Evolutionary conservation across 805 yeast species (phyloP).

Genomic region (Candida hungchunana): DNA sequence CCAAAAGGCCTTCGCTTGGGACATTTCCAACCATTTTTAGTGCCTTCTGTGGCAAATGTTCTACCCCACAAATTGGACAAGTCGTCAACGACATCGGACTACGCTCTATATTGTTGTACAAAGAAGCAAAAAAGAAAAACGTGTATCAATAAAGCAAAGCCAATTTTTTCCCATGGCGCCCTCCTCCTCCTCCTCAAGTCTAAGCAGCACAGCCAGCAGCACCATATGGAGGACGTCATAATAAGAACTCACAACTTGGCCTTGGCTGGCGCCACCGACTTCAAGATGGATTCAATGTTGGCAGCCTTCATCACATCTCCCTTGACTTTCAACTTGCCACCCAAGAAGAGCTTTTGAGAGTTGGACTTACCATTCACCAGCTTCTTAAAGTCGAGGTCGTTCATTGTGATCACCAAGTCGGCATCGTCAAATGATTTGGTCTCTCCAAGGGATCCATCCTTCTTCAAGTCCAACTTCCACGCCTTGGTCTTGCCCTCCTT

Average conservation of each 20-base stretch:
- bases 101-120: too few species aligned
- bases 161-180: too few species aligned
- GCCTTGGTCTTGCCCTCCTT: conserved; percentile 48
- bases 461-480: conserved; percentile 67
- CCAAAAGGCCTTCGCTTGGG: too few species aligned
- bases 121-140: too few species aligned
- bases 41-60: too few species aligned
- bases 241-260: conserved; percentile 35
- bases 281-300: conserved; percentile 63
- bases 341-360: conserved; percentile 80
- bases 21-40: too few species aligned
- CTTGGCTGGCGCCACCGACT: conserved; percentile 41
- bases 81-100: too few species aligned
- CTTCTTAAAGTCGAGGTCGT: conserved; percentile 66
- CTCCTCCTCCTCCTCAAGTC: too few species aligned
- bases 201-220: too few species aligned
- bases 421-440: conserved; percentile 44
- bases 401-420: conserved; percentile 62
- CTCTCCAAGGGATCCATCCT: conserved; percentile 38
- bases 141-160: too few species aligned
- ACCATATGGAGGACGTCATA: too few species aligned
- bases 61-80: too few species aligned
- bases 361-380: conserved; percentile 75
- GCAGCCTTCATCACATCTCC: conserved; percentile 92
- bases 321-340: conserved; percentile 80